Evolutionary conservation across 306 rosid species (phyloP).

Genomic region (Pyrus pyrifolia): DNA sequence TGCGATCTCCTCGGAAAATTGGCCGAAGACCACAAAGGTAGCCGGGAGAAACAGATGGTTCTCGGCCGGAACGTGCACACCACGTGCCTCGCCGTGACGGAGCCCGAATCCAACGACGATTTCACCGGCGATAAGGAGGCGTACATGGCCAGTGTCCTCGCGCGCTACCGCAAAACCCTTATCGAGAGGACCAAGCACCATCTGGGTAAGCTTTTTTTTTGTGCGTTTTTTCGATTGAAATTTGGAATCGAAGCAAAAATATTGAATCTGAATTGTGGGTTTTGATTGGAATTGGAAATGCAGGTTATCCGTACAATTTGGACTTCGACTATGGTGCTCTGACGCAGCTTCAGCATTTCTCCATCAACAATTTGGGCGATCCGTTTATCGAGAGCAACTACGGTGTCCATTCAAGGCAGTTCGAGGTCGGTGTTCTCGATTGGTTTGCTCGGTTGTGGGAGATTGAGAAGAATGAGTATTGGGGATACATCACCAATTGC

Average conservation of each 20-base stretch:
- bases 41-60: constrained; percentile 37
- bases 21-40: constrained; percentile 2
- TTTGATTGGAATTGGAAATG: not conserved
- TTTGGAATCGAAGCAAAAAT: not conserved
- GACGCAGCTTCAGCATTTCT: constrained; percentile 83
- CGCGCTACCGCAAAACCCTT: constrained; percentile 54
- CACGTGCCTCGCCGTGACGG: constrained; percentile 51
- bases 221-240: not conserved
- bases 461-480: constrained; percentile 77
- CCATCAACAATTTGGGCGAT: constrained; percentile 93
- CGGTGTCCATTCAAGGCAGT: constrained; percentile 89
- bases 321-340: constrained; percentile 95
- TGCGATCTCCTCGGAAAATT: not conserved
- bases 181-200: constrained; percentile 62
- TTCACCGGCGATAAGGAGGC: constrained; percentile 77
- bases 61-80: constrained; percentile 69
- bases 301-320: constrained; percentile 88
- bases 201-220: constrained; percentile 35
- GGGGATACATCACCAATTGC: constrained; percentile 99
- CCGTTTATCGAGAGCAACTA: constrained; percentile 95
- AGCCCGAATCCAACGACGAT: constrained; percentile 73
- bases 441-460: constrained; percentile 99
- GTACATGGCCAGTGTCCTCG: constrained; percentile 73
- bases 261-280: not conserved
- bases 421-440: constrained; percentile 93